phyloP scores from a whole-genome alignment of 495 filamentous ascomycete species.

The Annulohypoxylon stygium region DNA sequence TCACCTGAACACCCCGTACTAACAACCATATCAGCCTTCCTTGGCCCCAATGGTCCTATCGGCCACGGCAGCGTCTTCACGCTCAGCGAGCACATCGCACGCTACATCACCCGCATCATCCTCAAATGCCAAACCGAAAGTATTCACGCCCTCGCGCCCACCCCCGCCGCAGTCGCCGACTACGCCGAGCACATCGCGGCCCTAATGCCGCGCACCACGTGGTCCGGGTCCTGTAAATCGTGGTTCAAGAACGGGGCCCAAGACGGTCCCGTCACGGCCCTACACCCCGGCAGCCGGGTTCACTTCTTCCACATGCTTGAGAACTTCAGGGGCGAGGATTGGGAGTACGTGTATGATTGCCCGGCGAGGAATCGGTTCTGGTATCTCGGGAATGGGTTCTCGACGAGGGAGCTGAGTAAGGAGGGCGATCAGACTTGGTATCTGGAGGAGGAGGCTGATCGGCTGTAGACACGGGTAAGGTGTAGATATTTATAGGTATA shows the following conservation, averaged over 20 bases:
- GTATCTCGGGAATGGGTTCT: slow-evolving; percentile 66
- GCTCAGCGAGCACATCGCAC: slow-evolving; percentile 60
- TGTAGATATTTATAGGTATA: neutral
- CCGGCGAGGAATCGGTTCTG: slow-evolving; percentile 55
- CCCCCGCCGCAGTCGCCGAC: slow-evolving; percentile 59
- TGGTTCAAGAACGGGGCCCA: slow-evolving; percentile 64
- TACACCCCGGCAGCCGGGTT: slow-evolving; percentile 64
- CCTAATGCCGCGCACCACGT: slow-evolving; percentile 64
- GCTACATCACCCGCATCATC: slow-evolving; percentile 60
- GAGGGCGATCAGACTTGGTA: slow-evolving; percentile 60
- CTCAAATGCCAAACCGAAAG: slow-evolving; percentile 61
- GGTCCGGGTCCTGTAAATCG: slow-evolving; percentile 58
- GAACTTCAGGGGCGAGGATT: slow-evolving; percentile 64
- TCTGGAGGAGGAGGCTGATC: slow-evolving; percentile 48
- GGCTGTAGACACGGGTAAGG: neutral
- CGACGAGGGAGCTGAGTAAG: slow-evolving; percentile 56
- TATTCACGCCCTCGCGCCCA: slow-evolving; percentile 58
- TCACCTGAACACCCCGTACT: slow-evolving; percentile 21
- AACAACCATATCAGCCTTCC: slow-evolving; percentile 53
- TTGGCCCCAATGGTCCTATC: slow-evolving; percentile 64
- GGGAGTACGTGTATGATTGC: slow-evolving; percentile 58
- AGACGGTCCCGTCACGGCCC: slow-evolving; percentile 62
- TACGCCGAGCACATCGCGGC: slow-evolving; percentile 59
- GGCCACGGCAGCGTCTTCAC: slow-evolving; percentile 65
- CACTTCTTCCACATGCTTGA: slow-evolving; percentile 68